Conservation (phyloP, 1,284 basidiomycete genomes). For the Leccinum glutinopallens region DNA sequence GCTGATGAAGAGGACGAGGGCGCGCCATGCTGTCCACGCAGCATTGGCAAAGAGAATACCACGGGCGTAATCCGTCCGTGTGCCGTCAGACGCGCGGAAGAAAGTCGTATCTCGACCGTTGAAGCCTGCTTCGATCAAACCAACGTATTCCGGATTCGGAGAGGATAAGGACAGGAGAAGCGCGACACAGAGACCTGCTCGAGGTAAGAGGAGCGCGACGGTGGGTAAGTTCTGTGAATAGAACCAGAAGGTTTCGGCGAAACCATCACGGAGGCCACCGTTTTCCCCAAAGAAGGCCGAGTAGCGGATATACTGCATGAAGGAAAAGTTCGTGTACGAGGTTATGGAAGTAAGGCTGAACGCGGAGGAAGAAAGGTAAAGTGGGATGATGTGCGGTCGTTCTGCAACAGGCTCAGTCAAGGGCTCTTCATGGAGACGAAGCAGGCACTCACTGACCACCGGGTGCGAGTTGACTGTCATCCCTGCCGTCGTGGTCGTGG, state of each 20-base stretch:
- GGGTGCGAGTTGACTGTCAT: conserved; percentile 10
- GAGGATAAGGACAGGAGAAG: conserved; percentile 67
- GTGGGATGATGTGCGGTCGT: conserved; percentile 76
- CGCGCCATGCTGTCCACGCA: conserved; percentile 72
- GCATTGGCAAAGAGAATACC: conserved; percentile 77
- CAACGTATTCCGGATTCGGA: conserved; percentile 48
- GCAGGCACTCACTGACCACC: conserved; percentile 61
- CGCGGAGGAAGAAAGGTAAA: conserved; percentile 79
- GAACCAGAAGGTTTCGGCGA: conserved; percentile 78
- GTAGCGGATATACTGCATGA: conserved; percentile 74
- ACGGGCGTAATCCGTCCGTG: conserved; percentile 70
- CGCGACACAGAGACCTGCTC: conserved; percentile 72
- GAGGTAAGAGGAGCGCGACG: conserved; percentile 74
- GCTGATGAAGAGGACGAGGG: conserved; percentile 62
- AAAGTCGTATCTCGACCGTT: conserved; percentile 66
- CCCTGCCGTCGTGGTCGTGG: background rate
- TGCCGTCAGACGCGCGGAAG: conserved; percentile 63
- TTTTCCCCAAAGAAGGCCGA: conserved; percentile 62
- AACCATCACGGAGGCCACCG: conserved; percentile 59
- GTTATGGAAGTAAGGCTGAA: conserved; percentile 72
- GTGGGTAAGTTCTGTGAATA: conserved; percentile 82
- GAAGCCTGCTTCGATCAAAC: conserved; percentile 51
- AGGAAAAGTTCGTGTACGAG: conserved; percentile 82
- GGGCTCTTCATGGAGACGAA: conserved; percentile 7
- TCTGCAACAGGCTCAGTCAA: conserved; percentile 46